Evolutionary conservation across 2,329 filamentous ascomycete genomes (phyloP).

Genomic region (Arthrinium puccinioides): DNA sequence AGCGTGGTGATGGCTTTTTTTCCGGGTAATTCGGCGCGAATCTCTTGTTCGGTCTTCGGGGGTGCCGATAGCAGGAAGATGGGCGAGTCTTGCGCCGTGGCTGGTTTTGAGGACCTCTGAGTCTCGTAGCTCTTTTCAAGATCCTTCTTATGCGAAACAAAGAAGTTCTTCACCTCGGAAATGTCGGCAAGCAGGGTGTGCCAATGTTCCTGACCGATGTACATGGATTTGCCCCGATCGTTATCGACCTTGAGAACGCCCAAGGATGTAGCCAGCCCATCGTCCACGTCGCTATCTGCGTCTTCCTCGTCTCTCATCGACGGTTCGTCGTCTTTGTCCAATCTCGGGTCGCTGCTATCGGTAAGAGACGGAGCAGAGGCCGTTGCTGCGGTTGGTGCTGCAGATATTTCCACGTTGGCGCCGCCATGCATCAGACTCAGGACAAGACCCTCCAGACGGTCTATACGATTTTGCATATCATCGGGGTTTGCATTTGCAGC

Average conservation of each 20-base stretch:
- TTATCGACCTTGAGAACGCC: constrained; percentile 77
- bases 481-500: constrained; percentile 61
- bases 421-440: constrained; percentile 91
- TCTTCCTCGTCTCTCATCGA: constrained; percentile 41
- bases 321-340: constrained; percentile 51
- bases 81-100: constrained; percentile 54
- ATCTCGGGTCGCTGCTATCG: constrained; percentile 36
- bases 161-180: constrained; percentile 89
- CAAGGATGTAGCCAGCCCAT: constrained; percentile 62
- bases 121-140: constrained; percentile 74
- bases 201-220: constrained; percentile 80
- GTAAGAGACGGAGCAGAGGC: constrained; percentile 26
- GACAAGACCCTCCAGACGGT: constrained; percentile 86
- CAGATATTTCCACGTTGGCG: constrained; percentile 37
- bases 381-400: constrained; percentile 19
- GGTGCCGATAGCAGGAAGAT: constrained; percentile 73
- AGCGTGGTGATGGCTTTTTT: constrained; percentile 79
- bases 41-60: constrained; percentile 64
- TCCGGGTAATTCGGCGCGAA: constrained; percentile 71
- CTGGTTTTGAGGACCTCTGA: constrained; percentile 62
- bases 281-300: constrained; percentile 64
- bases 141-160: constrained; percentile 78
- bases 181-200: constrained; percentile 75
- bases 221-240: constrained; percentile 72
- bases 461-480: constrained; percentile 98